These are phyloP conservation scores for Aspergillus mulundensis DNA, from an alignment of 495 filamentous ascomycete genomes.

Conservation along the genomic window DNA sequence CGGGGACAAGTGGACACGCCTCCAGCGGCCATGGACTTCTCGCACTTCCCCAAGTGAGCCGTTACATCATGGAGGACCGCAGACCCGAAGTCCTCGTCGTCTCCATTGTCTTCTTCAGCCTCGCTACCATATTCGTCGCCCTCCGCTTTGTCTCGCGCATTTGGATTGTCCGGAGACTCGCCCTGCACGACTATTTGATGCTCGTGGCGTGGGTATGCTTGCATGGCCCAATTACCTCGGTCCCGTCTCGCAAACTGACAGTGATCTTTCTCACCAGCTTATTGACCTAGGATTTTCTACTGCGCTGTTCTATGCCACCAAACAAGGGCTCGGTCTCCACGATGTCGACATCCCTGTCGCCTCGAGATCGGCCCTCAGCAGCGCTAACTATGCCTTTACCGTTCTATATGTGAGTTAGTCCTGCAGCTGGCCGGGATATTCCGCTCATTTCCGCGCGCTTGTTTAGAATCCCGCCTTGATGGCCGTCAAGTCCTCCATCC, in stretches of 20 bases:
- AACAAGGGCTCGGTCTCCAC: slow-evolving; percentile 72
- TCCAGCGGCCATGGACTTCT: slow-evolving; percentile 13
- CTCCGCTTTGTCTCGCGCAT: slow-evolving; percentile 68
- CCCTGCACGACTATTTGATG: slow-evolving; percentile 80
- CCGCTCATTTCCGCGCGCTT: slow-evolving; percentile 1
- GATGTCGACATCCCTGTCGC: slow-evolving; percentile 54
- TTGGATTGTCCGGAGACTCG: slow-evolving; percentile 64
- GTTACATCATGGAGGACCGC: slow-evolving; percentile 47
- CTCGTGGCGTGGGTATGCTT: slow-evolving; percentile 70
- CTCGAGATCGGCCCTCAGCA: slow-evolving; percentile 50
- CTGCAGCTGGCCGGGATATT: neutral
- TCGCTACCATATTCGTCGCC: slow-evolving; percentile 67
- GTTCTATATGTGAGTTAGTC: slow-evolving; percentile 66
- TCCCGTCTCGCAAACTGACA: neutral
- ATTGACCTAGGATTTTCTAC: slow-evolving; percentile 74
- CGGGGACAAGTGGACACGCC: neutral
- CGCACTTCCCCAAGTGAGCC: slow-evolving; percentile 5
- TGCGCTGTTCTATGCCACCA: slow-evolving; percentile 68
- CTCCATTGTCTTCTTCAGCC: slow-evolving; percentile 61
- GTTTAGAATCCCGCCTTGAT: slow-evolving; percentile 78
- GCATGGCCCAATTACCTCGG: neutral
- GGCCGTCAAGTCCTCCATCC: slow-evolving; percentile 79
- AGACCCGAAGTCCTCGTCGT: slow-evolving; percentile 68
- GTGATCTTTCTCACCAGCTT: slow-evolving; percentile 33
- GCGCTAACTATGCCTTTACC: slow-evolving; percentile 76